Conservation (phyloP, 2,329 filamentous ascomycete genomes). For the Kalaharituber pfeilii region DNA sequence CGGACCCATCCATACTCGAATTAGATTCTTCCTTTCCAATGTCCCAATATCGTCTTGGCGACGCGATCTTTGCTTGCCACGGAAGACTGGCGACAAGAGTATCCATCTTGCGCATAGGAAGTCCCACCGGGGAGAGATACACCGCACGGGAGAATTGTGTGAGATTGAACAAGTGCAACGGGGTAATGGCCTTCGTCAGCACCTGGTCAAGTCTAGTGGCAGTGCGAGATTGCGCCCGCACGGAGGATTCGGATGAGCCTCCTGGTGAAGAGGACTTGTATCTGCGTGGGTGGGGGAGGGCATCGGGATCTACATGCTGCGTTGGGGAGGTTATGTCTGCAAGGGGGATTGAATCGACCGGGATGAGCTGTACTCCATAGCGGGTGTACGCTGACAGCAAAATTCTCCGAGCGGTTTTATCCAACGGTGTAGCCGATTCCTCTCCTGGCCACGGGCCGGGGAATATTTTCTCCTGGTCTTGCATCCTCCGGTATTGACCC, state of each 20-base stretch:
- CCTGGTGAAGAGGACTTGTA: background rate
- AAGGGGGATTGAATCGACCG: background rate
- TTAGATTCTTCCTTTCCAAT: background rate
- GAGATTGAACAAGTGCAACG: background rate
- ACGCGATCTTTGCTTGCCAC: background rate
- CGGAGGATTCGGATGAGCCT: background rate
- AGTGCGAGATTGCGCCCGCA: background rate
- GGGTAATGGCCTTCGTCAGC: background rate
- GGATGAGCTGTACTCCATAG: background rate
- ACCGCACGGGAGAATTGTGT: background rate
- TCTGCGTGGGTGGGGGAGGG: background rate
- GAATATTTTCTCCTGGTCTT: background rate
- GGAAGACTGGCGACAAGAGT: background rate
- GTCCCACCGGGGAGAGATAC: background rate
- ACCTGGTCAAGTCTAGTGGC: background rate
- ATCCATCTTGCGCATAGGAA: background rate
- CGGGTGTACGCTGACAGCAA: background rate
- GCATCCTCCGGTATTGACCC: background rate
- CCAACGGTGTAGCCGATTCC: background rate
- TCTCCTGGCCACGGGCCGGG: background rate
- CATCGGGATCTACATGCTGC: background rate
- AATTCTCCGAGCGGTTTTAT: background rate
- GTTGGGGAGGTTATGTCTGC: background rate
- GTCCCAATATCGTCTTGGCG: background rate
- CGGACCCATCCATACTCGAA: background rate